These are phyloP conservation scores for Filobasidium wieringae DNA, from an alignment of 768 basidiomycete genomes.

Conservation along the genomic window DNA sequence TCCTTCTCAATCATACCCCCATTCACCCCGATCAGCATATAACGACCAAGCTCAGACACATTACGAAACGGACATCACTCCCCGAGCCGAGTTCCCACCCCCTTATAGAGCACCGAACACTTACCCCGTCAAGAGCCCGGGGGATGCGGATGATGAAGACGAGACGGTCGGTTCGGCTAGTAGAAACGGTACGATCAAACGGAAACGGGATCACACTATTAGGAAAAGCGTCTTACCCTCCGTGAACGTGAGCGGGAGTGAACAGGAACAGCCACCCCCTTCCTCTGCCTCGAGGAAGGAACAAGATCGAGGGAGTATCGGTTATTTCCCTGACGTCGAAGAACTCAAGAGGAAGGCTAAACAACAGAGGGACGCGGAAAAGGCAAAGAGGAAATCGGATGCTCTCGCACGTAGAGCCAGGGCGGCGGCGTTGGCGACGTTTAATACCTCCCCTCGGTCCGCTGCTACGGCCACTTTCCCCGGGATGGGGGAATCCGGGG, in stretches of 20 bases:
- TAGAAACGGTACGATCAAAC: not conserved
- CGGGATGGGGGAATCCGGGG: not conserved
- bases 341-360: not conserved
- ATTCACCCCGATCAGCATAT: too few relatives aligned
- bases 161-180: not conserved
- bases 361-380: not conserved
- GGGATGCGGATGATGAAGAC: too few relatives aligned
- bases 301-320: not conserved
- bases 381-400: not conserved
- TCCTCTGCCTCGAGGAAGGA: not conserved
- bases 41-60: too few relatives aligned
- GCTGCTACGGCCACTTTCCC: not conserved
- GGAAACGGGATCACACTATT: not conserved
- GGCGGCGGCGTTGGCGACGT: not conserved
- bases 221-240: not conserved
- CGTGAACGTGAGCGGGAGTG: too few relatives aligned
- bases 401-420: not conserved
- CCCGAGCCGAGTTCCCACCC: not conserved
- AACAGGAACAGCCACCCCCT: too few relatives aligned
- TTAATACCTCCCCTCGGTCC: not conserved
- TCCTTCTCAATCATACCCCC: too few relatives aligned
- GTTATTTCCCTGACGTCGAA: not conserved
- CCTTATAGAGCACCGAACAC: not conserved
- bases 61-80: not conserved
- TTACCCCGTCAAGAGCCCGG: not conserved